These are phyloP conservation scores for Aleurites moluccanus DNA, from an alignment of 441 rosid species.

Conservation along the genomic window DNA sequence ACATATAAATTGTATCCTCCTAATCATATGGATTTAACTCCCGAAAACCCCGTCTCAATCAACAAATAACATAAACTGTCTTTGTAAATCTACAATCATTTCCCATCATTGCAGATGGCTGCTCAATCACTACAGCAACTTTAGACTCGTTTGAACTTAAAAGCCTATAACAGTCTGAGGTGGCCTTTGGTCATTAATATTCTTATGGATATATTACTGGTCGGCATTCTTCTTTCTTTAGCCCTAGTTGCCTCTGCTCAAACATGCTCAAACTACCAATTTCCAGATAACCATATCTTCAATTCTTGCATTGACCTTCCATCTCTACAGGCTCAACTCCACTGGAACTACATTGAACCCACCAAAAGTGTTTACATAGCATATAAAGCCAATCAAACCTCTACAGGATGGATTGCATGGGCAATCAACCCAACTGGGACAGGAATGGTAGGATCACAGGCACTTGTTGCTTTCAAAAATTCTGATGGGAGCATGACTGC, in stretches of 20 bases:
- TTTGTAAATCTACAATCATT: not conserved
- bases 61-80: not conserved
- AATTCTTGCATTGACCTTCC: constrained; percentile 42
- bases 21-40: too few species aligned
- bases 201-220: constrained; percentile 13
- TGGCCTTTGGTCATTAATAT: not conserved
- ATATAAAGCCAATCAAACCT: constrained; percentile 44
- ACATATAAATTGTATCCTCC: not conserved
- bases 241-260: constrained; percentile 32
- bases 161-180: not conserved
- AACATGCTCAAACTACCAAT: constrained; percentile 40
- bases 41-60: not conserved
- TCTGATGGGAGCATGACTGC: constrained; percentile 41
- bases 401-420: constrained; percentile 60
- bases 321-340: constrained; percentile 50
- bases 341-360: constrained; percentile 51
- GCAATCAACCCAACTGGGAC: constrained; percentile 56
- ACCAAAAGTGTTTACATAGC: constrained; percentile 46
- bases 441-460: constrained; percentile 56
- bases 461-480: constrained; percentile 55
- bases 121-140: not conserved
- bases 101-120: not conserved
- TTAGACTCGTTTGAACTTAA: not conserved
- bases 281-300: constrained; percentile 36
- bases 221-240: constrained; percentile 18